These are phyloP conservation scores for Syzygium jambos DNA, from an alignment of 345 rosid species.

Conservation along the genomic window DNA sequence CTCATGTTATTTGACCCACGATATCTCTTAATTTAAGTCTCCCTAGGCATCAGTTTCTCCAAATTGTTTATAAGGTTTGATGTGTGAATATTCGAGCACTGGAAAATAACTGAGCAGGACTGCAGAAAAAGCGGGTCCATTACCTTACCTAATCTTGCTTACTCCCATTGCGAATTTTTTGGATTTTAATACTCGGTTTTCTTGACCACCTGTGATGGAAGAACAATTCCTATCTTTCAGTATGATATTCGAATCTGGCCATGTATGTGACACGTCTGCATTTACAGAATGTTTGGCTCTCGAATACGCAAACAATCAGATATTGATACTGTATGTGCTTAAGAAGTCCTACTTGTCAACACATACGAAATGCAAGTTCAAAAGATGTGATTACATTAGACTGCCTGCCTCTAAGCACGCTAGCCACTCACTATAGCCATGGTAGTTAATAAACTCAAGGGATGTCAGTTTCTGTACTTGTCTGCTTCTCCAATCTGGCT, in stretches of 20 bases:
- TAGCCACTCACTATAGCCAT: too few relatives aligned
- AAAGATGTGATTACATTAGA: too few relatives aligned
- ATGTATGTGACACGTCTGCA: not conserved
- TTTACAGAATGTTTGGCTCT: not conserved
- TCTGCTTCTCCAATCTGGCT: too few relatives aligned
- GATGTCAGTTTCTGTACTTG: too few relatives aligned
- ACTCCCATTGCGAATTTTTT: not conserved
- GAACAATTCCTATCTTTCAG: not conserved
- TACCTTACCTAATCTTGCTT: not conserved
- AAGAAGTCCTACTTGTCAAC: not conserved
- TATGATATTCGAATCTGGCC: not conserved
- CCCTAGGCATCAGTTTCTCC: not conserved
- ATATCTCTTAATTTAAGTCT: not conserved
- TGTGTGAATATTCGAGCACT: not conserved
- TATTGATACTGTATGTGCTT: not conserved
- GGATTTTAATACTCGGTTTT: not conserved
- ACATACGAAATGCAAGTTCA: not conserved
- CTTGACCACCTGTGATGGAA: not conserved
- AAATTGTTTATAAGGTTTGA: not conserved
- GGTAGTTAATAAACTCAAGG: too few relatives aligned
- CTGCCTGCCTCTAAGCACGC: too few relatives aligned
- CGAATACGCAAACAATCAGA: not conserved
- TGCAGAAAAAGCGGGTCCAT: not conserved
- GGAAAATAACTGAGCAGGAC: not conserved
- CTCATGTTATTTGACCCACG: not conserved